Evolutionary conservation across 2,329 filamentous ascomycete genomes (phyloP), one percentile per base, ranked within the genome.

Genomic region (Penicillium oxalicum): DNA sequence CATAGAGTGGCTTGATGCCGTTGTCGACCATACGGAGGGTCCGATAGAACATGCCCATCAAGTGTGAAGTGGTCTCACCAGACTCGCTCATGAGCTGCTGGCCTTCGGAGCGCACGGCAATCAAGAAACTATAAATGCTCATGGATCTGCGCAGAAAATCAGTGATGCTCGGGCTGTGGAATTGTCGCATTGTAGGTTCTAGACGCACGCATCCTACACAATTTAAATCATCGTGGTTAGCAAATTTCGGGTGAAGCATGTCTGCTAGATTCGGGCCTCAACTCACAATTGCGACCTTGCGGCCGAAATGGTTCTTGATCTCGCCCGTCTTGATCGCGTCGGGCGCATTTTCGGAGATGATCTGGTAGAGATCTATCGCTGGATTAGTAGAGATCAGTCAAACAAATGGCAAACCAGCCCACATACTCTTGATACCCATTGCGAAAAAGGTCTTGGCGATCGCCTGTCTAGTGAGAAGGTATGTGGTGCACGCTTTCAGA

Each of bases 41-140:
- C 61, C 93, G 91, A 77, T 98, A 98, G 77, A 98, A 98, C 84
- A 98, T 91, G 65, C 93, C 93, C 91, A 98, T 97, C 12, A 98
- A 76, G 69, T 98, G 93, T 13, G 93, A 98, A 0, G 93, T 98
- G 2, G 93, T 98, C 70, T 97, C 90, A 63, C 93, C 93, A 45
- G 84, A 86, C 64, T 98, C 93, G 70, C 86, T 94, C 80, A 85
- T 97, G 61, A 98, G 84, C 72, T 96, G 90, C 70, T 98, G 89
- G 60, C 93, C 93, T 61, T 95, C 90, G 62, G 91, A 96, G 60
- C 93, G 90, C 47, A 98, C 93, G 43, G 93, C 93, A 67, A 98
- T 93, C 52, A 98, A 82, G 76, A 98, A 98, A 71, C 88, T 95
- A 79, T 98, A 98, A 64, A 98, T 88, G 73, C 88, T 95, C 93